Evolutionary conservation across 2,329 filamentous ascomycete species (phyloP).

Genomic region (Dactylellina leptospora): DNA sequence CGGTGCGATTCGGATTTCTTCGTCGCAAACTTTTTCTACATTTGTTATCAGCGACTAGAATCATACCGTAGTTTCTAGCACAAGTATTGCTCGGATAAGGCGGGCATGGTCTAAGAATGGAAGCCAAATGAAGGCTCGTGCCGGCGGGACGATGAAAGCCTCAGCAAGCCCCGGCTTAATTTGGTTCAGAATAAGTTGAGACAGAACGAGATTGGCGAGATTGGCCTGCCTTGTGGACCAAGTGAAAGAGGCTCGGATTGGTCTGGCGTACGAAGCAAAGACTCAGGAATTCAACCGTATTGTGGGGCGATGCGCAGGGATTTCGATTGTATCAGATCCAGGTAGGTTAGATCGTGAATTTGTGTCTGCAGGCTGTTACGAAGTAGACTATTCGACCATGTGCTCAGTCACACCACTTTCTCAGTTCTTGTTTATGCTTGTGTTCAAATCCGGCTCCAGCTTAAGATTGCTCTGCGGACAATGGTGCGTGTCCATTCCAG

Average conservation of each 20-base stretch:
- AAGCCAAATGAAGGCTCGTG: constrained; percentile 34
- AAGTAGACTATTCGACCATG: constrained; percentile 29
- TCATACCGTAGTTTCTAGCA: too few species aligned
- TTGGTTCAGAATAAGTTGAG: too few species aligned
- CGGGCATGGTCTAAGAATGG: constrained; percentile 27
- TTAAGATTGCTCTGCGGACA: not conserved
- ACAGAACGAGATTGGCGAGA: too few species aligned
- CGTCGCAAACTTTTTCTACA: too few species aligned
- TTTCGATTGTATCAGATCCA: constrained; percentile 24
- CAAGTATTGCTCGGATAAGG: constrained; percentile 30
- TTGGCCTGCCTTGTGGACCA: too few species aligned
- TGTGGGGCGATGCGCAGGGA: constrained; percentile 27
- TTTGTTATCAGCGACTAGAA: too few species aligned
- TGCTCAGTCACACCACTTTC: constrained; percentile 17
- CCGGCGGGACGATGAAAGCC: constrained; percentile 32
- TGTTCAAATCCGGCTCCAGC: too few species aligned
- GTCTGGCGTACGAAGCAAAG: too few species aligned
- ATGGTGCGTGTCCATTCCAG: constrained; percentile 28
- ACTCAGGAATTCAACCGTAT: not conserved
- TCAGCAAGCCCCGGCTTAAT: too few species aligned
- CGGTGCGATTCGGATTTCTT: too few species aligned
- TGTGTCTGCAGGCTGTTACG: not conserved
- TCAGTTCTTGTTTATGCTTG: not conserved
- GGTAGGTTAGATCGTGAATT: constrained; percentile 14
- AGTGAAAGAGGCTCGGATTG: not conserved